Conservation (phyloP, 106 monocot genomes). For the Alisma plantagoaquatica region DNA sequence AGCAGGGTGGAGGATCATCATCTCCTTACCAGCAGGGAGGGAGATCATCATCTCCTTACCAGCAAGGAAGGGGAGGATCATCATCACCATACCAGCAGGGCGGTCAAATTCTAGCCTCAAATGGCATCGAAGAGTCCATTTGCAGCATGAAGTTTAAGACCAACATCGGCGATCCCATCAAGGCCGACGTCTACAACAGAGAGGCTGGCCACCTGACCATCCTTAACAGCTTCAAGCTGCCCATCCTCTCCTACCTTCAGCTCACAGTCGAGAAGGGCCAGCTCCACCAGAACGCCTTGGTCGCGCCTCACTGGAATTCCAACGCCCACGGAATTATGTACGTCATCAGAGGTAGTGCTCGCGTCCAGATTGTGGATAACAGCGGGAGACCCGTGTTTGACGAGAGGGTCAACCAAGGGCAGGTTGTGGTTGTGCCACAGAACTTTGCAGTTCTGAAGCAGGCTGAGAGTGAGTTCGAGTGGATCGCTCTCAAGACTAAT, state of each 20-base stretch:
- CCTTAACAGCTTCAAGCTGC: conserved; percentile 13
- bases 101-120: too few relatives aligned
- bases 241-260: conserved; percentile 7
- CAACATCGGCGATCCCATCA: conserved; percentile 11
- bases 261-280: conserved; percentile 12
- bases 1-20: too few relatives aligned
- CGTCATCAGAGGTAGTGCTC: conserved; percentile 6
- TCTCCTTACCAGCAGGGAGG: too few relatives aligned
- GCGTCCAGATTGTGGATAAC: conserved; percentile 14
- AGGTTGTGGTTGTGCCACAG: conserved; percentile 22
- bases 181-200: conserved; percentile 1
- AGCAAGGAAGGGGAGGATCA: background rate
- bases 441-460: conserved; percentile 15
- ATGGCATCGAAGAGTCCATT: conserved; percentile 8
- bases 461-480: conserved; percentile 16
- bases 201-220: conserved; percentile 2
- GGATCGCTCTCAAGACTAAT: conserved; percentile 20
- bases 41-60: too few relatives aligned
- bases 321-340: conserved; percentile 24
- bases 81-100: too few relatives aligned
- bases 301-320: conserved; percentile 18
- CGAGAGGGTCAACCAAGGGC: conserved; percentile 8
- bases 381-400: conserved; percentile 5
- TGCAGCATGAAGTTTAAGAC: conserved; percentile 9
- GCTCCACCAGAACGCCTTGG: conserved; percentile 14